These are phyloP conservation scores for Dovyalis caffra DNA, from an alignment of 345 rosid genomes.

Conservation along the genomic window DNA sequence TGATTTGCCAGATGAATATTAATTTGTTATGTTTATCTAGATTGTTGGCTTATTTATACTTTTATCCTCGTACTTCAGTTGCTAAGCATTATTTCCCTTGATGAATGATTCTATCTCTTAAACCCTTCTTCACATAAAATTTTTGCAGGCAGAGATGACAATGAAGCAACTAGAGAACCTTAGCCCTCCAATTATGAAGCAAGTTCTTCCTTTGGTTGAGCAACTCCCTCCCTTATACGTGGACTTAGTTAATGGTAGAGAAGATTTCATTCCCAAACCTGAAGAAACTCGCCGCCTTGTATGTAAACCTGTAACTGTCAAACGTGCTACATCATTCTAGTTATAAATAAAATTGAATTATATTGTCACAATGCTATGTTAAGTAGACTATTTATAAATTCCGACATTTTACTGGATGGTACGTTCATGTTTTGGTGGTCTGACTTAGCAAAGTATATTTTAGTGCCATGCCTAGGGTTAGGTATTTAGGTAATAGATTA, in stretches of 20 bases:
- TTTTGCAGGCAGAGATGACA: slow-evolving; percentile 90
- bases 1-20: not conserved
- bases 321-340: not conserved
- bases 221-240: slow-evolving; percentile 94
- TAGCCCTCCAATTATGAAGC: slow-evolving; percentile 94
- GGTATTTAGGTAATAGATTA: not conserved
- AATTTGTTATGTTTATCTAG: not conserved
- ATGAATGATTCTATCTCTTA: not conserved
- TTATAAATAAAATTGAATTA: not conserved
- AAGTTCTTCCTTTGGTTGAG: slow-evolving; percentile 88
- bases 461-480: not conserved
- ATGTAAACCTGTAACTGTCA: slow-evolving; percentile 33
- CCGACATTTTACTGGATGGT: not conserved
- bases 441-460: not conserved
- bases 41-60: not conserved
- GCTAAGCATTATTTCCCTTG: not conserved
- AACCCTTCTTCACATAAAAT: slow-evolving; percentile 5
- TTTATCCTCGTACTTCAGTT: not conserved
- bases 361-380: not conserved
- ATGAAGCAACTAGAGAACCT: slow-evolving; percentile 84
- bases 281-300: slow-evolving; percentile 96
- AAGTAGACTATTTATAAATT: not conserved
- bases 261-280: slow-evolving; percentile 91
- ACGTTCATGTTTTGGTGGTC: not conserved
- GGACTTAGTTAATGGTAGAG: slow-evolving; percentile 93